A percentile compares a stretch with the other conserved stretches of the same genome.
Evolutionary conservation across 1,284 basidiomycete genomes (phyloP).

Genomic region (Heterobasidion annosum): DNA sequence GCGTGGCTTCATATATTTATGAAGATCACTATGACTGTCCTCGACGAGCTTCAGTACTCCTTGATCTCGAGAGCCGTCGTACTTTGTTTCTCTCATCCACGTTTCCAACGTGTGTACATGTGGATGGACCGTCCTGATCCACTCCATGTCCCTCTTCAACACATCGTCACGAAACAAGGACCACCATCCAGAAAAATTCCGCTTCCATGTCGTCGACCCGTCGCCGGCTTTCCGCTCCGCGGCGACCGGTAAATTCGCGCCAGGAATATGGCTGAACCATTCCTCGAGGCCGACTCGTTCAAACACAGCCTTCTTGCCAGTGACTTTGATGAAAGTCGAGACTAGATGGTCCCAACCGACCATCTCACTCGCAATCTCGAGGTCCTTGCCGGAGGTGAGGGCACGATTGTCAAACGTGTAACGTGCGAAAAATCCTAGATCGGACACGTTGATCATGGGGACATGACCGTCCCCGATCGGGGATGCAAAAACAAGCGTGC

Average conservation of each 20-base stretch:
- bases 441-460: constrained; percentile 20
- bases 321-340: constrained; percentile 33
- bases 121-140: constrained; percentile 29
- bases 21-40: too few relatives aligned
- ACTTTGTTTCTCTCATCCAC: constrained; percentile 13
- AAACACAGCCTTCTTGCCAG: constrained; percentile 29
- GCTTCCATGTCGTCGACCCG: constrained; percentile 24
- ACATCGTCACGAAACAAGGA: constrained; percentile 30
- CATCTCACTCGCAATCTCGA: constrained; percentile 33
- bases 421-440: constrained; percentile 11
- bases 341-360: constrained; percentile 35
- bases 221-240: constrained; percentile 26
- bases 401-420: constrained; percentile 34
- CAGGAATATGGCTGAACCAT: constrained; percentile 16
- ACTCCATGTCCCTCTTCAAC: constrained; percentile 30
- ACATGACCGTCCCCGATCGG: constrained; percentile 19
- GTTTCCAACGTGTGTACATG: constrained; percentile 13
- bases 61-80: too few relatives aligned
- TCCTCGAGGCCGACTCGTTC: constrained; percentile 28
- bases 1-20: too few relatives aligned
- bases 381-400: constrained; percentile 28
- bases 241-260: constrained; percentile 21
- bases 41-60: too few relatives aligned
- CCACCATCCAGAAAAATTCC: constrained; percentile 34
- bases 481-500: constrained; percentile 26